phyloP scores from a whole-genome alignment of 2,329 filamentous ascomycete genomes.

The Phyllosticta citribraziliensis region DNA sequence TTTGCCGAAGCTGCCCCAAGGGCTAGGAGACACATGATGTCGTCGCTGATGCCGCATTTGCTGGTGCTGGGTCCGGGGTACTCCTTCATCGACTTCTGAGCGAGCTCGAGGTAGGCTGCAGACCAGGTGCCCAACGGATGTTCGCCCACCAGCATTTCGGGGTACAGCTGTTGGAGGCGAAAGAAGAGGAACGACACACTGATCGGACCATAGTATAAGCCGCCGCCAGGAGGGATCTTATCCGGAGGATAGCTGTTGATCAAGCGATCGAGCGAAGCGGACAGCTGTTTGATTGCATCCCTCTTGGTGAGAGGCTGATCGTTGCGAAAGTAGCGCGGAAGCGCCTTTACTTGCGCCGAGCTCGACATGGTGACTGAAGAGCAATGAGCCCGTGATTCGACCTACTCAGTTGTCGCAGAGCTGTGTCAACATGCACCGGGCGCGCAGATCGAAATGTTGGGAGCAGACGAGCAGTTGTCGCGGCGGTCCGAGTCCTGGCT shows the following conservation, averaged over 20 bases:
- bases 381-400: not conserved
- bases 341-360: conserved; percentile 12
- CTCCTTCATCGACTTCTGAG: conserved; percentile 39
- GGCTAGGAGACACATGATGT: conserved; percentile 41
- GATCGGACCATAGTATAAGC: conserved; percentile 42
- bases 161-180: conserved; percentile 39
- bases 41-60: conserved; percentile 42
- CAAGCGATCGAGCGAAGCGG: conserved; percentile 40
- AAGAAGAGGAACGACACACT: conserved; percentile 42
- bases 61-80: conserved; percentile 36
- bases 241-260: conserved; percentile 39
- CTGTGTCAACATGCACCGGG: conserved; percentile 2
- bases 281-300: conserved; percentile 41
- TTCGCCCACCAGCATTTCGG: conserved; percentile 37
- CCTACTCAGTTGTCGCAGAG: not conserved
- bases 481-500: conserved; percentile 1
- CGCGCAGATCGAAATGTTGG: conserved; percentile 7
- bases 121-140: conserved; percentile 40
- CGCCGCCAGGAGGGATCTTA: conserved; percentile 35
- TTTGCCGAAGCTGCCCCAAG: conserved; percentile 41
- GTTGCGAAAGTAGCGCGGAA: conserved; percentile 34
- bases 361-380: not conserved
- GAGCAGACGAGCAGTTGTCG: not conserved
- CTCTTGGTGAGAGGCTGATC: conserved; percentile 25
- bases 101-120: conserved; percentile 40